Conservation (phyloP, 2,329 filamentous ascomycete genomes). For the Neopestalotiopsis rosae region DNA sequence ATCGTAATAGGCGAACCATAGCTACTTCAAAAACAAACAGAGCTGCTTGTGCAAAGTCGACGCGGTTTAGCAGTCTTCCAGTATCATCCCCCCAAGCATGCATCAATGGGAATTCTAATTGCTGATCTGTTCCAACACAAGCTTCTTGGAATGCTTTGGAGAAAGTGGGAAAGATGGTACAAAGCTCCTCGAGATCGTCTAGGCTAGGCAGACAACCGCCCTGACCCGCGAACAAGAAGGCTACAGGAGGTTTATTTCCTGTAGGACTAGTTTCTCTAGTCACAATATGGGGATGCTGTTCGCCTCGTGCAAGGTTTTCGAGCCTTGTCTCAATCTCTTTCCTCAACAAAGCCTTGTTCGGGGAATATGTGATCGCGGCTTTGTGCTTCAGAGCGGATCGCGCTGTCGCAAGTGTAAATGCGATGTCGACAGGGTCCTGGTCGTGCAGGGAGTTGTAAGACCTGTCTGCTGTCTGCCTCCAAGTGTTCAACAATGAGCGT, state of each 20-base stretch:
- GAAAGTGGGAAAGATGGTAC: slow-evolving; percentile 27
- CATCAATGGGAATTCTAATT: background rate
- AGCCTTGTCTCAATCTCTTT: slow-evolving; percentile 2
- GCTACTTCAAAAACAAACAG: slow-evolving; percentile 36
- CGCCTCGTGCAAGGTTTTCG: background rate
- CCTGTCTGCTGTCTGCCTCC: background rate
- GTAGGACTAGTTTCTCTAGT: background rate
- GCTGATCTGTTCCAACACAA: slow-evolving; percentile 5
- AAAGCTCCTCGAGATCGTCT: slow-evolving; percentile 28
- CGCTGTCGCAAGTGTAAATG: slow-evolving; percentile 11
- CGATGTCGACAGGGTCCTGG: slow-evolving; percentile 5
- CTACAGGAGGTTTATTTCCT: slow-evolving; percentile 23
- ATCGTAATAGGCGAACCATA: slow-evolving; percentile 32
- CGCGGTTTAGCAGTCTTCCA: slow-evolving; percentile 26
- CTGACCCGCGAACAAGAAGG: slow-evolving; percentile 39
- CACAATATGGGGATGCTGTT: background rate
- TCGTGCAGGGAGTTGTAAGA: background rate
- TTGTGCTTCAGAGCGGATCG: slow-evolving; percentile 12
- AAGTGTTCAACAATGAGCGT: background rate
- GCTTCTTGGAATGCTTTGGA: slow-evolving; percentile 3
- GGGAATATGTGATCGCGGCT: background rate
- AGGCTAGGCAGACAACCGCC: slow-evolving; percentile 34
- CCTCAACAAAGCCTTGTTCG: too few relatives aligned
- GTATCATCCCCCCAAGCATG: slow-evolving; percentile 21
- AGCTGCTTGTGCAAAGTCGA: slow-evolving; percentile 35